Percentiles rank a stretch among this genome's conserved stretches.
Conservation (phyloP, 2,329 filamentous ascomycete genomes). For the Fusarium piperis region DNA sequence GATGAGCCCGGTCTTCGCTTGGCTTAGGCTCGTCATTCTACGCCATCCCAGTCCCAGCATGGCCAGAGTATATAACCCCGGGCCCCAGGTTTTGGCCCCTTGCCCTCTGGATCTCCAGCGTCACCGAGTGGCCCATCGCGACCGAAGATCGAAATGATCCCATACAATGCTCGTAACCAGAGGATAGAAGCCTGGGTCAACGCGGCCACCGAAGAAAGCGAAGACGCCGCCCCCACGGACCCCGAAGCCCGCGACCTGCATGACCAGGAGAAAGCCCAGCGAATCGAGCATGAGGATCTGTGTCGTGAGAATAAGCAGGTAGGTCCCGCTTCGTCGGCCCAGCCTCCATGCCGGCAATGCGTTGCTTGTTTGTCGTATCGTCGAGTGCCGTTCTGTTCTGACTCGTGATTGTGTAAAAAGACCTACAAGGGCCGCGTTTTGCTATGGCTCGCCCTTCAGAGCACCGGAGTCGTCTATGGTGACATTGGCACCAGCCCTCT, state of each 20-base stretch:
- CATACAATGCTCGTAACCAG: slow-evolving; percentile 37
- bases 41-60: slow-evolving; percentile 32
- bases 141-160: slow-evolving; percentile 38
- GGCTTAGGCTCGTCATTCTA: slow-evolving; percentile 33
- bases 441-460: slow-evolving; percentile 69
- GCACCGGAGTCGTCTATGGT: slow-evolving; percentile 73
- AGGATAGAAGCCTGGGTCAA: slow-evolving; percentile 40
- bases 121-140: slow-evolving; percentile 34
- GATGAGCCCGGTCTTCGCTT: slow-evolving; percentile 23
- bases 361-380: neutral
- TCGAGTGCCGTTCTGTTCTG: slow-evolving; percentile 3
- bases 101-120: slow-evolving; percentile 22
- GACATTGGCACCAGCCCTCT: slow-evolving; percentile 75
- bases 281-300: slow-evolving; percentile 43
- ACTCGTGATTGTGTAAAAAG: slow-evolving; percentile 22
- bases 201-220: slow-evolving; percentile 37
- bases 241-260: slow-evolving; percentile 42
- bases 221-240: slow-evolving; percentile 35
- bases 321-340: slow-evolving; percentile 6
- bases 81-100: slow-evolving; percentile 27
- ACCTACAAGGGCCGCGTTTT: slow-evolving; percentile 42
- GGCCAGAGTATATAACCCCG: slow-evolving; percentile 38
- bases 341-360: neutral
- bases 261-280: slow-evolving; percentile 44
- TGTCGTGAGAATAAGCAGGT: slow-evolving; percentile 43